Base-by-base conservation (phyloP, 257 asterid genomes). In the Plantago ovata region DNA sequence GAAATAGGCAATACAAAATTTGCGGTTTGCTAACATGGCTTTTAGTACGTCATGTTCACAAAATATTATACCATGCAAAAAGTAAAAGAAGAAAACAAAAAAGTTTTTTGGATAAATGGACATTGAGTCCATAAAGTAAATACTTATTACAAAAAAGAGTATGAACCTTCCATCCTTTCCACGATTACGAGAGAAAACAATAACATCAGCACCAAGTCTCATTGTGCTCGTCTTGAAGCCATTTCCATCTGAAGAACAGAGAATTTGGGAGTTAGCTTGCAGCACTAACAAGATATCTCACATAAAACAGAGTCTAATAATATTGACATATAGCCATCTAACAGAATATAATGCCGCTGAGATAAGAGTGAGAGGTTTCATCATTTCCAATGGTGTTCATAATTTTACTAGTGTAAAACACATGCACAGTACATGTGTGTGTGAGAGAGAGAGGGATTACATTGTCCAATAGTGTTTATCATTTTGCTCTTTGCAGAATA, bases 201-300 rank as follows among this genome's bases (percentile, higher is more conserved):
- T 84, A 33, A 86, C 98, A 86, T 93, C 98, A 21, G 98, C 97
- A 36, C 98, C 98, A 69, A 93, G 95, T 69, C 98, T 93, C 98
- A 93, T 93, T 39, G 98, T 93, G 76, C 98, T 93, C 9, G 98
- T 93, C 85, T 93, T 93, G 68, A 93, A 93, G 55, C 98, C 97
- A 73, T 93, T 93, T 67, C 98, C 98, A 82, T 93, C 98, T 93
- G 80, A 68, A 36, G 76, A 15, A 46, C 59, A 62, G 44, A 70
- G 55, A 49, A 51, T 47, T 51, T 18, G n/a, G 11, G 42, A 60
- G 61, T 64, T 68, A 71, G 65, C 51, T 43, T 64, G 18, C 11
- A 23, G 60, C 57, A 42, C 54, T 21, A 57, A 41, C 36, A 69
- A 60, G 19, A 66, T 62, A 39, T 64, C 23, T 28, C 54, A n/a